Conservation (phyloP, 192 early-diverging fungal genomes). For the Podila verticillata region DNA sequence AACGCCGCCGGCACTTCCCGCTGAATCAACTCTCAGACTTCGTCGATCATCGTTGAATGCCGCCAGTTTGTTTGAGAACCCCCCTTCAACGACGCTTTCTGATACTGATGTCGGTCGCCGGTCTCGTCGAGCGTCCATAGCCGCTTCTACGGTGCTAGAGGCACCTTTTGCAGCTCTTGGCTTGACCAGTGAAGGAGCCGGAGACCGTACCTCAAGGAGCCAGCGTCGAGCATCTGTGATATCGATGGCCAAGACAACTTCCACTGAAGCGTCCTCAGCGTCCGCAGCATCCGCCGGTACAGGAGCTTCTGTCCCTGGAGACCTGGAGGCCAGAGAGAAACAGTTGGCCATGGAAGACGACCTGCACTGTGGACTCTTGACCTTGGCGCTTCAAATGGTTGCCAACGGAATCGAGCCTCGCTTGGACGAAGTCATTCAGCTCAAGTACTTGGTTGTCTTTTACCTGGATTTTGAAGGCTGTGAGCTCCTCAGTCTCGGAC, state of each 20-base stretch:
- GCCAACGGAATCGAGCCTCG: conserved; percentile 58
- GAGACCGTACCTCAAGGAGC: conserved; percentile 9
- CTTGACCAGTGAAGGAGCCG: neutral
- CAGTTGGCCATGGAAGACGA: conserved; percentile 41
- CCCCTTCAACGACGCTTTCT: neutral
- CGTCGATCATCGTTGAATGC: neutral
- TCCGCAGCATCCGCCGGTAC: neutral
- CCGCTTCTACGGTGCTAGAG: neutral
- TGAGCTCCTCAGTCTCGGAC: conserved; percentile 34
- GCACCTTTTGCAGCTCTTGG: too few relatives aligned
- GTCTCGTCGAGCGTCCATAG: neutral
- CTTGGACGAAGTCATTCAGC: conserved; percentile 53
- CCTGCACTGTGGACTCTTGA: conserved; percentile 51
- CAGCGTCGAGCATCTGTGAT: conserved; percentile 28
- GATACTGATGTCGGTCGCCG: neutral
- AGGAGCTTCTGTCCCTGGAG: neutral
- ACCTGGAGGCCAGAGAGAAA: conserved; percentile 10
- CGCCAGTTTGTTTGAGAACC: neutral
- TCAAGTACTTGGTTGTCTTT: conserved; percentile 60
- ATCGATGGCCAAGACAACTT: neutral
- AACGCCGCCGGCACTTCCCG: neutral
- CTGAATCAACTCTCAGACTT: neutral
- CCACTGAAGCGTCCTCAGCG: neutral
- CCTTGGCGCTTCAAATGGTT: conserved; percentile 65
- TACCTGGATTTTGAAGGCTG: conserved; percentile 63